A percentile compares a stretch with the other conserved stretches of the same genome.
Evolutionary conservation across 768 basidiomycete species (phyloP).

Genomic region (Boletus coccyginus): DNA sequence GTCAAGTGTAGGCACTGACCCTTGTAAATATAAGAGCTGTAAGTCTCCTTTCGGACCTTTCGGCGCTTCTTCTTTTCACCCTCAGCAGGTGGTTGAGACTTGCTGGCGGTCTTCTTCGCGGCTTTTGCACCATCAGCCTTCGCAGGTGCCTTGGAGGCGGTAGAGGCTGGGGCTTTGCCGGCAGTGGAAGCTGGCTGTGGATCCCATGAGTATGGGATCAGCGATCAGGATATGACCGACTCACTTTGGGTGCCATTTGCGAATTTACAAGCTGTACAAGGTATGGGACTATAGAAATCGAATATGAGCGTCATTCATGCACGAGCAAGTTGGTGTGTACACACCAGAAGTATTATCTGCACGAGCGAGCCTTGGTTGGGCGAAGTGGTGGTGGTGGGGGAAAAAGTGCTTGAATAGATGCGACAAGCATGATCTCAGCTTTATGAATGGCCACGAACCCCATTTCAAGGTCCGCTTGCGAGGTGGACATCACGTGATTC

Average conservation of each 20-base stretch:
- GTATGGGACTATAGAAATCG: slow-evolving; percentile 23
- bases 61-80: slow-evolving; percentile 79
- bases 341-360: slow-evolving; percentile 25
- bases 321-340: slow-evolving; percentile 6
- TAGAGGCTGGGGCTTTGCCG: slow-evolving; percentile 46
- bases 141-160: slow-evolving; percentile 58
- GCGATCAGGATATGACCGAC: slow-evolving; percentile 8
- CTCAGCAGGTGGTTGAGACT: slow-evolving; percentile 47
- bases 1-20: slow-evolving; percentile 37
- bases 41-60: slow-evolving; percentile 80
- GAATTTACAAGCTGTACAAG: slow-evolving; percentile 31
- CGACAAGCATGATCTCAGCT: slow-evolving; percentile 27
- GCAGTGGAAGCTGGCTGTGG: slow-evolving; percentile 41
- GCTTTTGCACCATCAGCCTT: slow-evolving; percentile 47
- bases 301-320: slow-evolving; percentile 12
- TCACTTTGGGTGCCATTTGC: slow-evolving; percentile 39
- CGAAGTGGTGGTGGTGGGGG: slow-evolving; percentile 31
- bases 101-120: slow-evolving; percentile 61
- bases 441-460: slow-evolving; percentile 33
- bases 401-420: slow-evolving; percentile 26
- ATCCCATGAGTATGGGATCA: slow-evolving; percentile 8
- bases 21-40: slow-evolving; percentile 85
- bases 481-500: slow-evolving; percentile 30
- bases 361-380: slow-evolving; percentile 12
- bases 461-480: slow-evolving; percentile 35